Conservation (phyloP, 257 asterid genomes). For the Petrea volubilis region DNA sequence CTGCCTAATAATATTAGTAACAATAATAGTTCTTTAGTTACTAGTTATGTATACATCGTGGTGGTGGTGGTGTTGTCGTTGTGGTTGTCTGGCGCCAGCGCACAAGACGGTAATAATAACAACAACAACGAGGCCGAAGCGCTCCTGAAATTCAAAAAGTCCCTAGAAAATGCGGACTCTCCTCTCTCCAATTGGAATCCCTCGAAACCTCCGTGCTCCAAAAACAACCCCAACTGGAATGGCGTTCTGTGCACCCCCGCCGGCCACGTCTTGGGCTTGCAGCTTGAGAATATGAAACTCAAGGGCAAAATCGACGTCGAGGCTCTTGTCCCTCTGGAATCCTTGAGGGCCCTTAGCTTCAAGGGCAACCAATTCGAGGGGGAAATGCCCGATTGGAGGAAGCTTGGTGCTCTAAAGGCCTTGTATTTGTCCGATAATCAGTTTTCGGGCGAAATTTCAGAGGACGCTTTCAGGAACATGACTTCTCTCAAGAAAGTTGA, state of each 20-base stretch:
- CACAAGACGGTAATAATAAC: constrained; percentile 5
- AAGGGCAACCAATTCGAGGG: constrained; percentile 69
- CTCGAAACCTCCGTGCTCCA: constrained; percentile 52
- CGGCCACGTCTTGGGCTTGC: constrained; percentile 62
- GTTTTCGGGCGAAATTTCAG: constrained; percentile 57
- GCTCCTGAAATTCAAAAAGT: constrained; percentile 54
- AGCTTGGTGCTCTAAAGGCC: constrained; percentile 70
- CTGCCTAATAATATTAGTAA: constrained; percentile 25
- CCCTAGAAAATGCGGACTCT: constrained; percentile 34
- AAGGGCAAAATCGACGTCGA: constrained; percentile 61
- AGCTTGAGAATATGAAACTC: constrained; percentile 64
- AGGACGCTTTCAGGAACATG: constrained; percentile 70
- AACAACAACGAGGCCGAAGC: constrained; percentile 21
- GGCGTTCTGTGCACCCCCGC: constrained; percentile 67
- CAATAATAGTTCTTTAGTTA: neutral
- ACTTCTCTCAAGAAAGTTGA: constrained; percentile 68
- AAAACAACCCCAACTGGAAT: constrained; percentile 46
- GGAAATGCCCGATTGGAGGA: constrained; percentile 77
- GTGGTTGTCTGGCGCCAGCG: neutral
- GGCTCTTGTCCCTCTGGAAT: constrained; percentile 47
- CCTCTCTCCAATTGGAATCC: constrained; percentile 59
- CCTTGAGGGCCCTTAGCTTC: constrained; percentile 61
- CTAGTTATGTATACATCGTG: no score
- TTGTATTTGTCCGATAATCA: constrained; percentile 56
- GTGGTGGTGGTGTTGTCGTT: neutral